Conservation (phyloP, 768 basidiomycete genomes). For the Asterophora parasitica region DNA sequence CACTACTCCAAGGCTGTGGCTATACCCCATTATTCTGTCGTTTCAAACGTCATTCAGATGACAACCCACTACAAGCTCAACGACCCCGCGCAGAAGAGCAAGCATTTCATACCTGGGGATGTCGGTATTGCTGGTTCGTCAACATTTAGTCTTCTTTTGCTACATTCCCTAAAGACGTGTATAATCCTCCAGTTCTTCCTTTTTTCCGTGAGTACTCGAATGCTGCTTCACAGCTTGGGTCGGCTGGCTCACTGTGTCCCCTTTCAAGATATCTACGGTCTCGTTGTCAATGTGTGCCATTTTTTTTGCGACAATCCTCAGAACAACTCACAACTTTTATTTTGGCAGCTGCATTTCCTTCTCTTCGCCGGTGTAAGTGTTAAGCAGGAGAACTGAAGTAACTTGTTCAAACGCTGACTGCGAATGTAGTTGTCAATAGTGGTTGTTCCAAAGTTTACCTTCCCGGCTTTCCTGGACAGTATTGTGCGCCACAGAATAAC, state of each 20-base stretch:
- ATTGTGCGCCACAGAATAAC: constrained; percentile 51
- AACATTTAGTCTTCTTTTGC: neutral
- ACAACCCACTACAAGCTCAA: constrained; percentile 43
- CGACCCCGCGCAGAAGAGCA: constrained; percentile 35
- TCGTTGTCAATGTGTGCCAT: constrained; percentile 48
- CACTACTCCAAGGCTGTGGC: constrained; percentile 47
- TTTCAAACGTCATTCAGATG: constrained; percentile 61
- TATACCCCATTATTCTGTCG: constrained; percentile 61
- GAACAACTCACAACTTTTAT: constrained; percentile 5
- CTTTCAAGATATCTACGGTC: constrained; percentile 52
- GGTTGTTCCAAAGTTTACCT: constrained; percentile 62
- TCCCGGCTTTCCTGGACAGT: constrained; percentile 48
- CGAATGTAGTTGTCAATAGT: constrained; percentile 46
- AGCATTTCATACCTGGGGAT: constrained; percentile 49
- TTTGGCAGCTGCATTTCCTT: constrained; percentile 43
- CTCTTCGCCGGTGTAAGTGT: constrained; percentile 47
- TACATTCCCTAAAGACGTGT: neutral
- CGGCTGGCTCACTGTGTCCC: neutral
- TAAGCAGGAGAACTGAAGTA: neutral
- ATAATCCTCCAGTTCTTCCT: constrained; percentile 40
- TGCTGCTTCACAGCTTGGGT: neutral
- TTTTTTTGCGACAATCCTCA: neutral
- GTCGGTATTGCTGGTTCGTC: constrained; percentile 49
- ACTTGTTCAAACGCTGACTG: neutral
- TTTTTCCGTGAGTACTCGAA: constrained; percentile 45